Percentiles rank a stretch among this genome's conserved stretches.
phyloP scores from a whole-genome alignment of 2,329 filamentous ascomycete species.

The Cucurbitaria berberidis region DNA sequence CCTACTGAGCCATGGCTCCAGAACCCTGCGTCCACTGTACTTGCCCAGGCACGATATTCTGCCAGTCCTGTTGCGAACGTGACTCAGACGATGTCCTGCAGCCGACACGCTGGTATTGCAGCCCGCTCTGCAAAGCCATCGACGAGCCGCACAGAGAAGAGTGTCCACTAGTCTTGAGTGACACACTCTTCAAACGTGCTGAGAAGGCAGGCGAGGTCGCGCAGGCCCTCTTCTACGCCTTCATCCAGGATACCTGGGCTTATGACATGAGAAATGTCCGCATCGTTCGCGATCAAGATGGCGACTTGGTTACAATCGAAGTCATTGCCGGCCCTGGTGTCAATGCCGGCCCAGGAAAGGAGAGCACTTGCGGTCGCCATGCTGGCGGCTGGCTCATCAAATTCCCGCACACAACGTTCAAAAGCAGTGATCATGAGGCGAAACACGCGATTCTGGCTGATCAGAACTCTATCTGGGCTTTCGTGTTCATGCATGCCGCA shows the following conservation, averaged over 20 bases:
- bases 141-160: conserved; percentile 11
- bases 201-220: conserved; percentile 15
- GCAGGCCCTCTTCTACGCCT: conserved; percentile 17
- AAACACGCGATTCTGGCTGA: conserved; percentile 17
- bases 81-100: neutral
- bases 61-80: conserved; percentile 4
- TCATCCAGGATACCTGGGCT: conserved; percentile 22
- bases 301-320: conserved; percentile 7
- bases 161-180: neutral
- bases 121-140: conserved; percentile 1
- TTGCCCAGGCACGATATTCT: conserved; percentile 9
- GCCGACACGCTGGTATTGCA: conserved; percentile 13
- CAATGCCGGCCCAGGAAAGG: conserved; percentile 4
- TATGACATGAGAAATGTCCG: conserved; percentile 16
- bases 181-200: conserved; percentile 2
- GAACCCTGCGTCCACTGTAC: conserved; percentile 10
- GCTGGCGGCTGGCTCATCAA: conserved; percentile 20
- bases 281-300: conserved; percentile 8
- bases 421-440: conserved; percentile 3
- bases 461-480: conserved; percentile 16
- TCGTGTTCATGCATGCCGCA: conserved; percentile 19
- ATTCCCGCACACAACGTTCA: conserved; percentile 11
- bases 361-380: conserved; percentile 7
- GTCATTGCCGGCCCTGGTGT: conserved; percentile 16
- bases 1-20: conserved; percentile 4